Evolutionary conservation across 2,329 filamentous ascomycete genomes (phyloP), one percentile per base, ranked within the genome.

Genomic region (Plectosphaerella sp.): DNA sequence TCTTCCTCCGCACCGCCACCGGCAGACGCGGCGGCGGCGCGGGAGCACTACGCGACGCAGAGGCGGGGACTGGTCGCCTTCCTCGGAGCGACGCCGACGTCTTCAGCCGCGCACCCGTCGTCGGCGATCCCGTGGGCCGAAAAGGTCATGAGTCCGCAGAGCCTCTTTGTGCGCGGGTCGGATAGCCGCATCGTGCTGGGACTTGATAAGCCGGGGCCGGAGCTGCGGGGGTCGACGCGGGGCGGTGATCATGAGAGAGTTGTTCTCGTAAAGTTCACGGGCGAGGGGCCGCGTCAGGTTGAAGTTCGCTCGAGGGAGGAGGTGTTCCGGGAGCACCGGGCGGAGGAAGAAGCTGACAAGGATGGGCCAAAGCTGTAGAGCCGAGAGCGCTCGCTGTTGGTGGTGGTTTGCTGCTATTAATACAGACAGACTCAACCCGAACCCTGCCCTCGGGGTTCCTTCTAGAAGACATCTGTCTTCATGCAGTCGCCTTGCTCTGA

Each of bases 211-310:
- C 80, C 83, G 0, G 82, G 82, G 0, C 72, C 68, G 4, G 83
- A 86, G 64, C 66, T 86, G 36, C 69, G 68, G 58, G 74, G 60
- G 0, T 71, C 62, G 3, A 72, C 64, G 3, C 69, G 78, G 48
- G 75, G 74, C 1, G 84, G 84, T 1, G 84, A 87, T 56, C 72
- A 67, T 64, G 75, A 83, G 58, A 73, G 75, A n/a, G 81, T 86
- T 8, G 77, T 86, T 15, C 56, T 87, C 55, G 76, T 83, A 4
- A 70, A 67, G 49, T 82, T 84, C 62, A 64, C 56, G 7, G 79
- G 73, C 63, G 77, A 68, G 0, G 78, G 75, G 1, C 79, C 80
- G 20, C 70, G 67, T 45, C 66, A 80, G 52, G 71, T 85, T 2
- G 79, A 85, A 64, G 72, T 87, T 3, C 64, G 74, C 53, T 57